Percentiles rank a stretch among this genome's conserved stretches.
These are phyloP conservation scores for Cicer bijugum DNA, from an alignment of 306 rosid genomes.

Conservation along the genomic window DNA sequence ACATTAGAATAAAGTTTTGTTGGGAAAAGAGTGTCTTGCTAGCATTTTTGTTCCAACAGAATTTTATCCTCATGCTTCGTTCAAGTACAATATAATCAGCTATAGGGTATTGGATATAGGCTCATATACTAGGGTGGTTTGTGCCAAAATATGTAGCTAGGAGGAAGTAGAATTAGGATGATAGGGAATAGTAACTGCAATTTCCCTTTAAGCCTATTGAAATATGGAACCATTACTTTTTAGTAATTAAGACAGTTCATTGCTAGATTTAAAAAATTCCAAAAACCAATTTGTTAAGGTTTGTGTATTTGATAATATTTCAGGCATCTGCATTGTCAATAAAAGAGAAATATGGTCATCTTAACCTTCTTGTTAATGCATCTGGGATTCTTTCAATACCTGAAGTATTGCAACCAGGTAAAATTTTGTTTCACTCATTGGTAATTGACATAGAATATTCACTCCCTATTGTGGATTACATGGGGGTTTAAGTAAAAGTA, in stretches of 20 bases:
- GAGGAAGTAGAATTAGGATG: too few relatives aligned
- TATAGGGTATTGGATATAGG: constrained; percentile 2
- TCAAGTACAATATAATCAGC: not conserved
- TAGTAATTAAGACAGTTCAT: constrained; percentile 3
- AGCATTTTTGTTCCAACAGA: not conserved
- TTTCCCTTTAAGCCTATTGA: too few relatives aligned
- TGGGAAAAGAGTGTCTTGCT: not conserved
- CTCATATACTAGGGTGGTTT: not conserved
- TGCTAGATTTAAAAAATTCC: constrained; percentile 11
- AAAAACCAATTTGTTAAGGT: constrained; percentile 29
- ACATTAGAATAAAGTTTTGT: not conserved
- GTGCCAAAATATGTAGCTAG: too few relatives aligned
- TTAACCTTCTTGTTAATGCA: constrained; percentile 88
- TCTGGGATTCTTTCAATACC: constrained; percentile 93
- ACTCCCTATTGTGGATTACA: constrained; percentile 11
- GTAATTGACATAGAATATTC: constrained; percentile 9
- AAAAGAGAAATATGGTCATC: constrained; percentile 68
- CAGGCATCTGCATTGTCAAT: constrained; percentile 84
- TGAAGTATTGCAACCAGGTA: constrained; percentile 81
- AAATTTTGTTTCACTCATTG: constrained; percentile 33
- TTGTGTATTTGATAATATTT: constrained; percentile 42
- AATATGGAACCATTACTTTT: not conserved
- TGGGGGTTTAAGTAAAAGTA: not conserved
- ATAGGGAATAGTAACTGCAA: too few relatives aligned
- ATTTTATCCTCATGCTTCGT: not conserved